These are phyloP conservation scores for Prunus davidiana DNA, from an alignment of 306 rosid genomes.

Conservation along the genomic window DNA sequence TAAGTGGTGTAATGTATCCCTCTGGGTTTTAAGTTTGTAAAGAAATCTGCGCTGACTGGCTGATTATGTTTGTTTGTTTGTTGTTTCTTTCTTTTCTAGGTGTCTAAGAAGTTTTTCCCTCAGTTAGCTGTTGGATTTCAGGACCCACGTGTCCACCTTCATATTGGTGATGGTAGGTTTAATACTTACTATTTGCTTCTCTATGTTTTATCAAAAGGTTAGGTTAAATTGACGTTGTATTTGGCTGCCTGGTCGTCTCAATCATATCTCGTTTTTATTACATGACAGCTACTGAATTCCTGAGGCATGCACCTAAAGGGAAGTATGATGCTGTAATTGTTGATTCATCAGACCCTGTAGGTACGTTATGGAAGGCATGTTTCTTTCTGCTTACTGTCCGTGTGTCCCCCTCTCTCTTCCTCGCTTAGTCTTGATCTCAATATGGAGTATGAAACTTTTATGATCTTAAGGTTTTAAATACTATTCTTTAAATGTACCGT, in stretches of 20 bases:
- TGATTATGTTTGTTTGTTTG: constrained; percentile 20
- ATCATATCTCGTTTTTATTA: constrained; percentile 8
- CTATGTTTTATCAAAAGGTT: constrained; percentile 16
- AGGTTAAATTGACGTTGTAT: neutral
- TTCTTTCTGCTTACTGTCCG: neutral
- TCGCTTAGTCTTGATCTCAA: neutral
- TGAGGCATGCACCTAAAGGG: constrained; percentile 59
- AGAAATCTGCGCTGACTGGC: constrained; percentile 12
- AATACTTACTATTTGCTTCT: neutral
- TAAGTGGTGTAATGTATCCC: constrained; percentile 37
- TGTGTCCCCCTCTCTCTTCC: too few relatives aligned
- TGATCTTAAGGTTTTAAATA: neutral
- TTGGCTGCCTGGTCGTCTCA: neutral
- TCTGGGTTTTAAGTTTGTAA: constrained; percentile 8
- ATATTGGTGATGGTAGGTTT: constrained; percentile 76
- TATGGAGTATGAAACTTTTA: neutral
- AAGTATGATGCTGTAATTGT: constrained; percentile 89
- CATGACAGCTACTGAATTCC: constrained; percentile 75
- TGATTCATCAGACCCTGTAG: constrained; percentile 98
- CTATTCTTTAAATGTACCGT: constrained; percentile 2
- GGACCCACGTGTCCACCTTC: constrained; percentile 92
- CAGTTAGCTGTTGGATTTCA: constrained; percentile 88
- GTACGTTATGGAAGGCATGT: constrained; percentile 37
- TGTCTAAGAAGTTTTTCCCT: constrained; percentile 76
- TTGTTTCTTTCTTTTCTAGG: constrained; percentile 35